Base-by-base conservation (phyloP, 2,329 filamentous ascomycete species). In the Cercospora sojina region DNA sequence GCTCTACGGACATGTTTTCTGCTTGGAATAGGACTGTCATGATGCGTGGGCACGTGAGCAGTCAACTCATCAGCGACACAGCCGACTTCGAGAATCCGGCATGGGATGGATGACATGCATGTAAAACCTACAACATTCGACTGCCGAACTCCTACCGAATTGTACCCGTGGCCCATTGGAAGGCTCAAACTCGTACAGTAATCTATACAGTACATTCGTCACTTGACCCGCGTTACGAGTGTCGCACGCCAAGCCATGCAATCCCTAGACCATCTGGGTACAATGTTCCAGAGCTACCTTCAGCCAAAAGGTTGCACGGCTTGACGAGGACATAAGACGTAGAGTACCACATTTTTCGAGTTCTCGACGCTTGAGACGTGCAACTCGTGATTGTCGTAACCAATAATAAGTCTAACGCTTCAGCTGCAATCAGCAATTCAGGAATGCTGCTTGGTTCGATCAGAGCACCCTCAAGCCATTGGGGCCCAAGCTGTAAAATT, bases 1-100 rank as follows among this genome's bases (percentile, higher is more conserved):
- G 66, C 69, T 13, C 71, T 76, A 65, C 69, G 77, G 47, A 73
- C 68, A 23, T 70, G 70, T 25, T 79, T 79, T 64, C 65, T 79
- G 41, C 64, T 74, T 18, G 77, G 76, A 6, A n/a, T 78, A 12
- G 77, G 76, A 41, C 29, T 31, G 29, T 12, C 13, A 38, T 38
- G 6, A 38, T 3, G 35, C 16, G 3, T 5, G 35, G 16, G n/a
- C 35, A 16, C 16, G 35, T 41, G 16, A 41, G 35, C 35, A 41
- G 16, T 41, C 35, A 41, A 3, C 7, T 41, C 35, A n/a, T 41
- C 35, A n/a, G 35, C 35, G 35, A 32, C 29, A 31, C 3, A 31
- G 29, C 2, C 29, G 29, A 32, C 9, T 32, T 13, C 4, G 31
- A 12, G 31, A 13, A 32, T 3, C 4, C 35, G 13, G 35, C 35